Base-by-base conservation (phyloP, 345 rosid species). In the Ceriops zippeliana region DNA sequence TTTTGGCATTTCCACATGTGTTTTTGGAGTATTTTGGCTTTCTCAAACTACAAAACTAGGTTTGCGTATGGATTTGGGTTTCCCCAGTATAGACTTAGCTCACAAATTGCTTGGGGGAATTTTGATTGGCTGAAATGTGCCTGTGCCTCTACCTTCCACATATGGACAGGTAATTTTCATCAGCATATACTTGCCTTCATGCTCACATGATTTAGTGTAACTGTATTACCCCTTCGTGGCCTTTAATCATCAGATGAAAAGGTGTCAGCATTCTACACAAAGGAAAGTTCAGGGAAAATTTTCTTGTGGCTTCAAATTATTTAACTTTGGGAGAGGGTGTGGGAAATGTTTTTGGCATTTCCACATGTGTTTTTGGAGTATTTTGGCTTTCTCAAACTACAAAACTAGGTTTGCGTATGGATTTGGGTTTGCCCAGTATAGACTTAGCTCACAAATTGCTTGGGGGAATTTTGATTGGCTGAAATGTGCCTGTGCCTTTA, bases 101-200 rank as follows among this genome's bases (percentile, higher is more conserved):
- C 16, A 54, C 22, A 13, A 9, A 21, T 31, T 65, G n/a, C 20
- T 31, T 34, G 20, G 21, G 60, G 30, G 24, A 31, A 34, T 35
- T 37, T 3, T 35, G 52, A 35, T 13, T n/a, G 22, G 22, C 17
- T 67, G 46, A 21, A 21, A 21, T 53, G 47, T 51, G 32, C 10
- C 31, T 28, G 54, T 52, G 58, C 20, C 34, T 16, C 28, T 26
- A 68, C 17, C 27, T 30, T 58, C n/a, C n/a, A n/a, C n/a, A n/a
- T n/a, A n/a, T 73, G 81, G 79, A 66, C 89, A 84, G 93, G 98
- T 92, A 85, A 30, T 59, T 69, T 61, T 79, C 68, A 34, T 66
- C 42, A 34, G 11, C 26, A 67, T 6, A 5, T 57, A 47, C 28
- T 28, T 64, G 22, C 15, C 8, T 11, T 59, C 26, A 15, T 60